Conservation (phyloP, 768 basidiomycete species). For the Termitomyces sp. region DNA sequence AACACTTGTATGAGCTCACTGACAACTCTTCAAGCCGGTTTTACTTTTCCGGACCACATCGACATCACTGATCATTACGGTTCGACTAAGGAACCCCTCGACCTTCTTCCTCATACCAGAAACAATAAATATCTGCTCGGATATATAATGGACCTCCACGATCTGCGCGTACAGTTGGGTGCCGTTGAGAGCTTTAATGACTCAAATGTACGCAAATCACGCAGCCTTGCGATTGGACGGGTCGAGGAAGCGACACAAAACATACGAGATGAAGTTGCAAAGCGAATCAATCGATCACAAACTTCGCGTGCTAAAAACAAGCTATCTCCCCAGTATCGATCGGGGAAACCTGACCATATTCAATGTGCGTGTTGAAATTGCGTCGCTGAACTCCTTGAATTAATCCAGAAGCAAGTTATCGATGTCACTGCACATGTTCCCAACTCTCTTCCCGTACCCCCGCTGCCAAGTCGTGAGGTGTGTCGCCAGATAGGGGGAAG, state of each 20-base stretch:
- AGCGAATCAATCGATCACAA: neutral
- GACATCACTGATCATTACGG: neutral
- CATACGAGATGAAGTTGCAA: neutral
- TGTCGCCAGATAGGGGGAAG: neutral
- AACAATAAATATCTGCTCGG: neutral
- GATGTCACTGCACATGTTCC: neutral
- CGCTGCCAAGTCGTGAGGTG: conserved; percentile 2
- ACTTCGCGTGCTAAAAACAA: neutral
- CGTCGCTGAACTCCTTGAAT: neutral
- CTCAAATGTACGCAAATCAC: neutral
- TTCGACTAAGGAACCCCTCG: neutral
- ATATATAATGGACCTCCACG: neutral
- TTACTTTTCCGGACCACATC: conserved; percentile 2
- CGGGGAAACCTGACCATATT: neutral
- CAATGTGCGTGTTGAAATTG: neutral
- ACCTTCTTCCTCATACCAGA: conserved; percentile 1
- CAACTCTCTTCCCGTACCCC: conserved; percentile 1
- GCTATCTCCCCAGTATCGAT: neutral
- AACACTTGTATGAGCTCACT: neutral
- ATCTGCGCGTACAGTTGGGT: neutral
- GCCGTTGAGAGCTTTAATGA: neutral
- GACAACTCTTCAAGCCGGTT: neutral
- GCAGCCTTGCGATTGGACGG: neutral
- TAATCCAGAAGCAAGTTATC: neutral
- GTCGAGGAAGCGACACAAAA: neutral